A percentile compares a stretch with the other conserved stretches of the same genome.
phyloP scores from a whole-genome alignment of 768 basidiomycete species.

The Boletus reticulatus region DNA sequence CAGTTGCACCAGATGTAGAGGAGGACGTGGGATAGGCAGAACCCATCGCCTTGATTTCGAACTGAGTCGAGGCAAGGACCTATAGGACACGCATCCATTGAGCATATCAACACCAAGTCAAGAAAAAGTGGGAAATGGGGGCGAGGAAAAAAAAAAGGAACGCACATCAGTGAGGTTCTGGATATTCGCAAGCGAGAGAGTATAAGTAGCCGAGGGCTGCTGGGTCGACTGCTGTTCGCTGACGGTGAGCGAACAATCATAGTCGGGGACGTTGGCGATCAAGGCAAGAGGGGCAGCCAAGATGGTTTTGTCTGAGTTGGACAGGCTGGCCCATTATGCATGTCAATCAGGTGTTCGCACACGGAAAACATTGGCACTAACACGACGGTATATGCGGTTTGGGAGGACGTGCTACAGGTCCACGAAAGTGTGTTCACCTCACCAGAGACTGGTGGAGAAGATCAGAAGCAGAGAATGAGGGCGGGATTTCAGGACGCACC shows the following conservation, averaged over 20 bases:
- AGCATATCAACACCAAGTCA: not conserved
- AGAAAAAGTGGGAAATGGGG: too few species aligned
- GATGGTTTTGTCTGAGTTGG: conserved; percentile 42
- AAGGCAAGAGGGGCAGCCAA: conserved; percentile 37
- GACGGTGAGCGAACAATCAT: conserved; percentile 56
- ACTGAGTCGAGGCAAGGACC: conserved; percentile 58
- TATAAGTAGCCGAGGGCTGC: conserved; percentile 46
- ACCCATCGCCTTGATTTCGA: conserved; percentile 59
- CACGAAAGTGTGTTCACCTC: conserved; percentile 59
- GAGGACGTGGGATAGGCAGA: conserved; percentile 47
- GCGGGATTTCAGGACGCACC: conserved; percentile 39
- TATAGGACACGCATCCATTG: conserved; percentile 21
- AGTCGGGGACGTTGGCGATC: conserved; percentile 52
- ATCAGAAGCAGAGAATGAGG: not conserved
- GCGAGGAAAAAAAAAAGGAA: conserved; percentile 4
- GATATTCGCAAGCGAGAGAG: conserved; percentile 46
- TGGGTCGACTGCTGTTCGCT: conserved; percentile 44
- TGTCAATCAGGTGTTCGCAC: conserved; percentile 7
- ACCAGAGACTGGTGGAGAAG: conserved; percentile 43
- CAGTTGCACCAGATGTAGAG: conserved; percentile 18
- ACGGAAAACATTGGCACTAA: conserved; percentile 15
- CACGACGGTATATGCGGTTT: conserved; percentile 48
- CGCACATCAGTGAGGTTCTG: conserved; percentile 54
- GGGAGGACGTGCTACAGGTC: conserved; percentile 47
- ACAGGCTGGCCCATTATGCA: conserved; percentile 33